Conservation (phyloP, 1,284 basidiomycete species). For the Fomitiporia mediterranea region DNA sequence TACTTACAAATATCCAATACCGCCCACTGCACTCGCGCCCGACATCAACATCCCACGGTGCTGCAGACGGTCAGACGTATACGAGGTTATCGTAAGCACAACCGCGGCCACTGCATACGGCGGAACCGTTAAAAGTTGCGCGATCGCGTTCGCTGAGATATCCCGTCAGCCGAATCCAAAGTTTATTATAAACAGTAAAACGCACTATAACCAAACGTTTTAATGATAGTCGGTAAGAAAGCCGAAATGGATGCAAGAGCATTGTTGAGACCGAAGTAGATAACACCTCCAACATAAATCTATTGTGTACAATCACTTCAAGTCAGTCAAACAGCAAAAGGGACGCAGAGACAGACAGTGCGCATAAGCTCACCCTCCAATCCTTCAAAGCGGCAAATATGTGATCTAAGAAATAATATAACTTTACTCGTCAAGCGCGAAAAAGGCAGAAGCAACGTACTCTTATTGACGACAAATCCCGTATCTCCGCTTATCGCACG, state of each 20-base stretch:
- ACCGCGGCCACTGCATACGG: constrained; percentile 73
- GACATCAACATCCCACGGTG: constrained; percentile 61
- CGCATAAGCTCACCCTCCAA: constrained; percentile 55
- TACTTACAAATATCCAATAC: constrained; percentile 61
- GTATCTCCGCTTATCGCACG: constrained; percentile 61
- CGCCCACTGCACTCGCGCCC: constrained; percentile 45
- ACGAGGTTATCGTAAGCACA: constrained; percentile 58
- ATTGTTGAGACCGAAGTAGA: constrained; percentile 77
- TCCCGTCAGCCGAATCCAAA: background rate
- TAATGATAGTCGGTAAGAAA: constrained; percentile 82
- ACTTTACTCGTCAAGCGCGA: too few species aligned
- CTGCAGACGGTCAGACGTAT: constrained; percentile 68
- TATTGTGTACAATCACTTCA: constrained; percentile 27
- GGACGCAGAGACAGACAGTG: background rate
- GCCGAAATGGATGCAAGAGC: constrained; percentile 76
- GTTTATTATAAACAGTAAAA: constrained; percentile 12
- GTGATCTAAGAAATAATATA: constrained; percentile 39
- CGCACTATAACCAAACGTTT: constrained; percentile 59
- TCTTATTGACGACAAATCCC: constrained; percentile 59
- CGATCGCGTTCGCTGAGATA: constrained; percentile 42
- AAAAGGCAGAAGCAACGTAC: constrained; percentile 33
- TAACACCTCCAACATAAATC: constrained; percentile 58
- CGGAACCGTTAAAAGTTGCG: constrained; percentile 74
- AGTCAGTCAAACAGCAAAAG: background rate
- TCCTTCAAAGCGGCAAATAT: constrained; percentile 62